Conservation (phyloP, 1,139 yeast species). For the Yamadazyma aaseri region DNA sequence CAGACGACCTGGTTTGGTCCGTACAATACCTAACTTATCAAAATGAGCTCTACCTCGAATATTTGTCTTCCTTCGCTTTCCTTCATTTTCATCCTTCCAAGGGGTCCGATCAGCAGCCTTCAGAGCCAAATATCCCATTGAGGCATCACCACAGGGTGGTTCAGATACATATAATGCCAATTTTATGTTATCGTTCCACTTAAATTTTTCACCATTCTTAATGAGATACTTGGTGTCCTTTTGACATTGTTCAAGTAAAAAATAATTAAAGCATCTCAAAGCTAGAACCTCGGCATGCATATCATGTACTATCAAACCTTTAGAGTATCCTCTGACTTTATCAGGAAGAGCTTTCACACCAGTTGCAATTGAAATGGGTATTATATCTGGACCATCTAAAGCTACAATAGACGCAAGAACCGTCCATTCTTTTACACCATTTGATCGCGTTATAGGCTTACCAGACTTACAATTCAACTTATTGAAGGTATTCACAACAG, state of each 20-base stretch:
- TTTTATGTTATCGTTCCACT: slow-evolving; percentile 31
- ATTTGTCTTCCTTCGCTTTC: slow-evolving; percentile 5
- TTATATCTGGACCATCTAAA: slow-evolving; percentile 22
- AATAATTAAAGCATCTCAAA: slow-evolving; percentile 63
- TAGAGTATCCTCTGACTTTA: slow-evolving; percentile 32
- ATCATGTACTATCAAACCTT: slow-evolving; percentile 75
- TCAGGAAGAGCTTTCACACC: slow-evolving; percentile 83
- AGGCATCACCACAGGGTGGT: slow-evolving; percentile 92
- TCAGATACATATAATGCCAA: slow-evolving; percentile 72
- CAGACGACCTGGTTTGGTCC: slow-evolving; percentile 89
- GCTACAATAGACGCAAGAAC: slow-evolving; percentile 75
- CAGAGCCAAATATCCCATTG: slow-evolving; percentile 41
- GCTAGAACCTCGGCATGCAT: slow-evolving; percentile 85
- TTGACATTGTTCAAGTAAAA: slow-evolving; percentile 28
- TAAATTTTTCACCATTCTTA: slow-evolving; percentile 17
- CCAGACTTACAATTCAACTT: slow-evolving; percentile 11
- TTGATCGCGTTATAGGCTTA: slow-evolving; percentile 14
- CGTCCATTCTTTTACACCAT: slow-evolving; percentile 65
- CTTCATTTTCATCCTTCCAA: slow-evolving; percentile 7
- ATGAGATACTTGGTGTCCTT: slow-evolving; percentile 10
- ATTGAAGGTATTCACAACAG: slow-evolving; percentile 10
- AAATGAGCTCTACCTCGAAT: slow-evolving; percentile 68
- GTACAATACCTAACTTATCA: slow-evolving; percentile 55
- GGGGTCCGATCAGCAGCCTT: slow-evolving; percentile 18
- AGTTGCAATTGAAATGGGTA: slow-evolving; percentile 60